phyloP scores from a whole-genome alignment of 208 protist genomes.

The Balamuthia mandrillaris region DNA sequence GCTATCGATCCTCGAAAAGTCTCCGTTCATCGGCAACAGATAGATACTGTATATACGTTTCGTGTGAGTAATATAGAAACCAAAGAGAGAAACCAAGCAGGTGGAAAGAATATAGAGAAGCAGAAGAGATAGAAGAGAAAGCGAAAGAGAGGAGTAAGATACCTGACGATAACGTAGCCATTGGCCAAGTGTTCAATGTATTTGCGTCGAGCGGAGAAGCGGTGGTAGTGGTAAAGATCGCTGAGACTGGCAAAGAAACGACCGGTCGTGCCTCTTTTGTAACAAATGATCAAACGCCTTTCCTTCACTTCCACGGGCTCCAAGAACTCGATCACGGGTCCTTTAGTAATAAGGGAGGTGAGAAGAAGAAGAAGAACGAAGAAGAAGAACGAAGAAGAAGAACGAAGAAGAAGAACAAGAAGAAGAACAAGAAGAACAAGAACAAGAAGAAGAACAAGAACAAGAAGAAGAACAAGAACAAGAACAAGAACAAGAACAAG shows the following conservation, averaged over 20 bases:
- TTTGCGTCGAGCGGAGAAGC: slow-evolving; percentile 49
- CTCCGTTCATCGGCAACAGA: no score
- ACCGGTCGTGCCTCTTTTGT: slow-evolving; percentile 25
- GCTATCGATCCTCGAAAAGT: no score
- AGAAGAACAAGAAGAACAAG: slow-evolving; percentile 11
- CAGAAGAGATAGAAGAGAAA: background rate
- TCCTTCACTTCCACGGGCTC: background rate
- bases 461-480: background rate
- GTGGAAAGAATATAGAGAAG: no score
- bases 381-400: slow-evolving; percentile 70
- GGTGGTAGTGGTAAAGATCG: slow-evolving; percentile 58
- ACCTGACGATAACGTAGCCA: slow-evolving; percentile 46
- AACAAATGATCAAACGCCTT: slow-evolving; percentile 12
- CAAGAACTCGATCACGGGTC: slow-evolving; percentile 20
- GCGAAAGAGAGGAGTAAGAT: background rate
- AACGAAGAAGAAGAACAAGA: slow-evolving; percentile 71
- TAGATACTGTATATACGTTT: no score
- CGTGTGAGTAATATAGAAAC: no score
- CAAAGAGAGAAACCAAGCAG: no score
- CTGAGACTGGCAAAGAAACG: slow-evolving; percentile 49
- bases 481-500: background rate
- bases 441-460: background rate
- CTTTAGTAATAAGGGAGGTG: slow-evolving; percentile 77
- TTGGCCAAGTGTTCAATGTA: slow-evolving; percentile 63
- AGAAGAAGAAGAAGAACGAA: slow-evolving; percentile 74